These are phyloP conservation scores for Zoysia matrella DNA, from an alignment of 202 grass and related monocot genomes.

Conservation along the genomic window DNA sequence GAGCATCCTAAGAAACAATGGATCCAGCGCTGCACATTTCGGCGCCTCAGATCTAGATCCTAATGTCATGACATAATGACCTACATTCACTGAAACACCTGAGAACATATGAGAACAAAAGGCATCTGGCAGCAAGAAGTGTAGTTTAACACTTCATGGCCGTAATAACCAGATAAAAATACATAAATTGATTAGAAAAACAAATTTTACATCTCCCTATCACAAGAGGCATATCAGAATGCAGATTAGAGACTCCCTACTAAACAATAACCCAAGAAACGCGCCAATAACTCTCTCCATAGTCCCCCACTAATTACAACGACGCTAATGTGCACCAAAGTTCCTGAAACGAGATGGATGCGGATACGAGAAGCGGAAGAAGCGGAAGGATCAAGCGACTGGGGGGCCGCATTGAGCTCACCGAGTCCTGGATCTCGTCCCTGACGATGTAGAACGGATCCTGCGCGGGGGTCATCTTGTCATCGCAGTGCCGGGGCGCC, in stretches of 20 bases:
- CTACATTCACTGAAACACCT: not conserved
- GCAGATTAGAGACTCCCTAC: not conserved
- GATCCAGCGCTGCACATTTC: not conserved
- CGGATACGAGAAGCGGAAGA: not conserved
- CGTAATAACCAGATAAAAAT: not conserved
- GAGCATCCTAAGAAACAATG: not conserved
- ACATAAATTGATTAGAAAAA: not conserved
- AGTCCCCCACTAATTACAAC: not conserved
- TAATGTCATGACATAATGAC: not conserved
- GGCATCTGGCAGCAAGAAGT: not conserved
- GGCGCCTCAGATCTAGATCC: not conserved
- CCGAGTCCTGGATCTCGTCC: conserved; percentile 97
- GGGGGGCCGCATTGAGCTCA: conserved; percentile 29
- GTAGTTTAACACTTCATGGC: not conserved
- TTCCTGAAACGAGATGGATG: not conserved
- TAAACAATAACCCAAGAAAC: not conserved
- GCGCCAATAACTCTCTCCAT: not conserved
- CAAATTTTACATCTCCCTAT: not conserved
- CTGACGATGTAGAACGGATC: conserved; percentile 97
- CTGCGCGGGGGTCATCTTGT: conserved; percentile 81
- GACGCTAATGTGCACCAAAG: not conserved
- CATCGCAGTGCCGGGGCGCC: conserved; percentile 4
- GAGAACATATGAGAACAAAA: not conserved
- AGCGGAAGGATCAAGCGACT: not conserved
- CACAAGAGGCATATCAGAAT: not conserved